Evolutionary conservation across 768 basidiomycete species (phyloP), one percentile per base, ranked within the genome.

Genomic region (Hemileccinum rubropunctum): DNA sequence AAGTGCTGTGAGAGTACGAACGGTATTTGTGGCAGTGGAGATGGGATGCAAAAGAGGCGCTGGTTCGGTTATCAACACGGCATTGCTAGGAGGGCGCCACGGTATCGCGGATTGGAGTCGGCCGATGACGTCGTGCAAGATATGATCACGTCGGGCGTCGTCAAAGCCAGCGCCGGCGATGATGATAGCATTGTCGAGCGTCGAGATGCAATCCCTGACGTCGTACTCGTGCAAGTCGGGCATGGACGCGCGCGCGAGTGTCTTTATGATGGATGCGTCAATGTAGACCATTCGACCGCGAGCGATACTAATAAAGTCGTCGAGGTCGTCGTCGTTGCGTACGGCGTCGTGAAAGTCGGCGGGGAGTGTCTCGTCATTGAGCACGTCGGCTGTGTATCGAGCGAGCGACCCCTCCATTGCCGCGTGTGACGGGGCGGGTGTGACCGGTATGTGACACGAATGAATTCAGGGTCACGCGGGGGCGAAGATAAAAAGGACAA

Each of bases 111-210:
- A 41, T 57, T 97, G 95, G 15, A 92, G 75, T 18, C 61, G 54
- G 27, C 59, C 58, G 54, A 98, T 89, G 36, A 89, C 64, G 23
- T 72, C 70, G 38, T 82, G 74, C n/a, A 91, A 76, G 39, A 85
- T 59, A 27, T 56, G 17, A 27, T 87, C 81, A 34, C 82, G 68
- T 37, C 86, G 73, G 12, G 73, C 71, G 15, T 75, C 67, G 3
- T 87, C 90, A 20, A 83, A 75, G 3, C 85, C 82, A 2, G 62
- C 63, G 0, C 94, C 94, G 13, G 92, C 85, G 43, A 95, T 76
- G 53, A 98, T 83, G 54, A 98, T 84, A 1, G 86, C 85, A 56
- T 75, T 76, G 62, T 99, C 97, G 21, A 98, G 70, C 13, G 75
- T 69, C 6, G 73, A 71, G 34, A 98, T 77, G 20, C 78, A 73